phyloP scores from a whole-genome alignment of 306 rosid species.

The Fragaria ananassa region DNA sequence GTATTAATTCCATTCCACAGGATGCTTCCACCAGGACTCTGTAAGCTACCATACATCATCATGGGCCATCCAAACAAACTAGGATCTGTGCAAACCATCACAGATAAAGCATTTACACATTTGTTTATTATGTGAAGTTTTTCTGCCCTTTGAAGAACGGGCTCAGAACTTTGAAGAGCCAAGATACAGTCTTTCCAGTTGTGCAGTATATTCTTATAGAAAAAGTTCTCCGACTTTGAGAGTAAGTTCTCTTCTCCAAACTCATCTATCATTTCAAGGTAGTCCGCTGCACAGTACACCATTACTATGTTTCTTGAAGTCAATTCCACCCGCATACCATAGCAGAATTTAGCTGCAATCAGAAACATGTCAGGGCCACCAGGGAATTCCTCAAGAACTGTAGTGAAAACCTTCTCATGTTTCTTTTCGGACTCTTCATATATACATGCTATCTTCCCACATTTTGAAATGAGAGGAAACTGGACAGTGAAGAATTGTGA shows the following conservation, averaged over 20 bases:
- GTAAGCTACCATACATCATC: constrained; percentile 98
- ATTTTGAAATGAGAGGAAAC: constrained; percentile 88
- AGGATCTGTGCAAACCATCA: constrained; percentile 96
- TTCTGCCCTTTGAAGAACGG: constrained; percentile 57
- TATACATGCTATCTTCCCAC: constrained; percentile 62
- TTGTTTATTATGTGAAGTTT: constrained; percentile 60
- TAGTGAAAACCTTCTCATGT: constrained; percentile 32
- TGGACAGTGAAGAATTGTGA: constrained; percentile 41
- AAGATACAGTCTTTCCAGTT: constrained; percentile 94
- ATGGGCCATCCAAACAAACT: constrained; percentile 99
- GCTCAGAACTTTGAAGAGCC: constrained; percentile 81
- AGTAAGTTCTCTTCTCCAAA: constrained; percentile 78
- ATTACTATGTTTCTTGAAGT: constrained; percentile 64
- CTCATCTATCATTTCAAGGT: constrained; percentile 89
- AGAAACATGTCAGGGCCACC: constrained; percentile 84
- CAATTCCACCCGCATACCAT: constrained; percentile 61
- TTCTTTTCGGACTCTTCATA: constrained; percentile 52
- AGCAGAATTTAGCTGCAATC: constrained; percentile 67
- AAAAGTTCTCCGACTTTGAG: constrained; percentile 60
- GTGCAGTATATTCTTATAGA: constrained; percentile 58
- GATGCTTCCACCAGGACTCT: constrained; percentile 98
- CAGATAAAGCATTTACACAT: constrained; percentile 72
- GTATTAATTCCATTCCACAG: constrained; percentile 97
- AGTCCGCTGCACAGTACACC: constrained; percentile 75
- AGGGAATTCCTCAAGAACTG: constrained; percentile 71